Evolutionary conservation across 768 basidiomycete species (phyloP).

Genomic region (Hypsizygus marmoreus): DNA sequence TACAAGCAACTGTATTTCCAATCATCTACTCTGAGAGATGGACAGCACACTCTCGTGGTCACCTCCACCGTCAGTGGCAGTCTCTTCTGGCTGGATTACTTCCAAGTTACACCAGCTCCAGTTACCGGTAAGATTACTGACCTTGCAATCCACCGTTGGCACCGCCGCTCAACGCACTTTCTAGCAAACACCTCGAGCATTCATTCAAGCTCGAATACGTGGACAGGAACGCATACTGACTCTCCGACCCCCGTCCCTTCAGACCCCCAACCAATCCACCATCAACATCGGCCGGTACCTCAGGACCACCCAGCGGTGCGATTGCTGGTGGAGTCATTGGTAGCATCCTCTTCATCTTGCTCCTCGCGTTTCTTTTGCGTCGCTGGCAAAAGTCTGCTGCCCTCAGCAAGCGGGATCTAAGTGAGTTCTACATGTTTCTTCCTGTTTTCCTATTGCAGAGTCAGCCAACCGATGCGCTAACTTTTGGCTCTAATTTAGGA

Average conservation of each 20-base stretch:
- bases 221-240: too few relatives aligned
- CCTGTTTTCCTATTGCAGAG: too few relatives aligned
- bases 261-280: background rate
- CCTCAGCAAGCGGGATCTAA: too few relatives aligned
- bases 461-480: too few relatives aligned
- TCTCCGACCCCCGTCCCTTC: conserved; percentile 2
- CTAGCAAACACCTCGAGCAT: background rate
- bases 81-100: conserved; percentile 24
- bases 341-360: conserved; percentile 15
- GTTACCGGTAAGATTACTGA: background rate
- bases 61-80: conserved; percentile 14
- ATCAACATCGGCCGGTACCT: too few relatives aligned
- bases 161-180: background rate
- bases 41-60: conserved; percentile 23
- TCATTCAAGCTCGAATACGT: too few relatives aligned
- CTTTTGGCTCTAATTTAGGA: too few relatives aligned
- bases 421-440: too few relatives aligned
- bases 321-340: conserved; percentile 24
- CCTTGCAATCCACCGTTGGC: background rate
- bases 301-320: conserved; percentile 10
- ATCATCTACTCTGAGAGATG: conserved; percentile 18
- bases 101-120: conserved; percentile 9
- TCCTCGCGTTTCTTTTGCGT: conserved; percentile 15
- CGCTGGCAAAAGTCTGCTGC: conserved; percentile 13
- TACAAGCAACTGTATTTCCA: conserved; percentile 24